Percentiles rank a stretch among this genome's conserved stretches.
These are phyloP conservation scores for Sequoiadendron giganteum DNA, from an alignment of 75 land plant genomes.

Conservation along the genomic window DNA sequence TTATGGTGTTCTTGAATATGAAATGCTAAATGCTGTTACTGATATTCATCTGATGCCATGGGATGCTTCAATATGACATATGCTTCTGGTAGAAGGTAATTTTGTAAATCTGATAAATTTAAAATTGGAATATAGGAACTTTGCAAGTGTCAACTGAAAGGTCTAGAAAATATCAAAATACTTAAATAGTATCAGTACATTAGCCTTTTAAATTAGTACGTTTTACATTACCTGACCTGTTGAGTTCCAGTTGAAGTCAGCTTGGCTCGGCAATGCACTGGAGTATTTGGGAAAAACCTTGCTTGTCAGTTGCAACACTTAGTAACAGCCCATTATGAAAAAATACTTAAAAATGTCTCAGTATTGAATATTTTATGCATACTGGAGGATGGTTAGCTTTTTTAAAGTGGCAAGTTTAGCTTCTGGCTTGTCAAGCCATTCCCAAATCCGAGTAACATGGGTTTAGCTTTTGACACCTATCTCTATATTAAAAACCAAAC, in stretches of 20 bases:
- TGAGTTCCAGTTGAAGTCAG: not conserved
- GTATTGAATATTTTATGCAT: not conserved
- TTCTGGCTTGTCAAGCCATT: not conserved
- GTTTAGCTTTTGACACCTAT: not conserved
- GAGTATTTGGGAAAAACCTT: not conserved
- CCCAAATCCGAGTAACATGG: not conserved
- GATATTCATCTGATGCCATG: not conserved
- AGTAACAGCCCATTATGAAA: not conserved
- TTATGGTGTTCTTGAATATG: not conserved
- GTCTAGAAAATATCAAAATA: not conserved
- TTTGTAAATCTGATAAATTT: not conserved
- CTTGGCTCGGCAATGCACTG: not conserved
- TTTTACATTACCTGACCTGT: not conserved
- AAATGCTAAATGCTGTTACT: not conserved
- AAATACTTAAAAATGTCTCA: not conserved
- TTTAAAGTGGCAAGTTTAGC: not conserved
- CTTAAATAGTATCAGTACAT: not conserved
- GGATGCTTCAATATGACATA: not conserved
- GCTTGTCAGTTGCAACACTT: not conserved
- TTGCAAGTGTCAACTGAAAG: not conserved
- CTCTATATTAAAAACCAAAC: not conserved
- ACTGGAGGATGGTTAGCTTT: not conserved
- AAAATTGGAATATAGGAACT: not conserved
- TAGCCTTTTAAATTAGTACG: not conserved
- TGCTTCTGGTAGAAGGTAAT: not conserved